Base-by-base conservation (phyloP, 768 basidiomycete genomes). In the Amanita jacksonii region DNA sequence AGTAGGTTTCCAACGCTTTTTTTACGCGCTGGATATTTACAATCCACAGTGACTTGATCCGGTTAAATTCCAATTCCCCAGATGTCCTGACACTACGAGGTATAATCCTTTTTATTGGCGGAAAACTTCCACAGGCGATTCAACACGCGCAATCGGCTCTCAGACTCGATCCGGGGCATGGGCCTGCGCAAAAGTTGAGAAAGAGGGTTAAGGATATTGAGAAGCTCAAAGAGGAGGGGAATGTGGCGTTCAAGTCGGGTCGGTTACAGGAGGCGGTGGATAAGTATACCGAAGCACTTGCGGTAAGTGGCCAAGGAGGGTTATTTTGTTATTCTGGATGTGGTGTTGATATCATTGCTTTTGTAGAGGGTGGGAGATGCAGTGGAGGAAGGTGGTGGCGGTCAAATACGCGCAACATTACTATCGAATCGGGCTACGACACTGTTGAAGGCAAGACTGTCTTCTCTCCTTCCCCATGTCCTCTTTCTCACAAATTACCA, bases 381-480 rank as follows among this genome's bases (percentile, higher is more conserved):
- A 4, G 74, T 77, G 27, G 80, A 83, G 33, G 87, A 90, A 59
- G 81, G 77, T 1, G 76, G 75, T 51, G 88, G 90, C 13, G 88
- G 88, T 6, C 76, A 83, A 43, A 81, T 91, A 20, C 79, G 85
- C 9, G 85, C 87, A 1, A 81, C 83, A 1, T 62, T 93, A 3
- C 64, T 90, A 7, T 85, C 82, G 2, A 93, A 93, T 53, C 79
- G 88, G 4, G 90, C 90, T 1, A 87, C 85, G 1, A 81, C 89
- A 0, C 64, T 85, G 15, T 63, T 84, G 38, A 90, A 90, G 70
- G 85, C 83, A 48, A 10, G 54, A 30, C 10, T 4, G 1, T 15
- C 18, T 2, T n/a, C 5, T 18, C n/a, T 12, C 16, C 18, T 9
- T 36, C n/a, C 18, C 20, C 16, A 25, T 12, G 3, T 19, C 12